Percentiles rank a stretch among this genome's conserved stretches.
Evolutionary conservation across 306 rosid species (phyloP).

Genomic region (Acacia melanoxylon): DNA sequence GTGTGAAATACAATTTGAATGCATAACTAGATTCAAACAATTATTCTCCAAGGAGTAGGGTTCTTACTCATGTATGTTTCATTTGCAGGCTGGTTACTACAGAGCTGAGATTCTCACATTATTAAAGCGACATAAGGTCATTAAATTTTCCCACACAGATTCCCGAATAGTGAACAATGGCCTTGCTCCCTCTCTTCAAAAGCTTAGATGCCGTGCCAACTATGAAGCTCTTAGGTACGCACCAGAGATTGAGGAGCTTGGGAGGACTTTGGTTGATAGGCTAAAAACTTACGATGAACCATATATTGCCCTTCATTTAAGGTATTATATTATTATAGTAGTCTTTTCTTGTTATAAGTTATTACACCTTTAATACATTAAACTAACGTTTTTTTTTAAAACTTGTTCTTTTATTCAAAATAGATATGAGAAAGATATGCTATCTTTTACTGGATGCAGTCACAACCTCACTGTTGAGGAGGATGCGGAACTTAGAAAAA

Average conservation of each 20-base stretch:
- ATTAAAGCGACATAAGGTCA: constrained; percentile 66
- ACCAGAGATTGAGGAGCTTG: constrained; percentile 83
- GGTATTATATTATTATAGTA: constrained; percentile 41
- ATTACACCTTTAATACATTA: background rate
- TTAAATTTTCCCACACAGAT: constrained; percentile 84
- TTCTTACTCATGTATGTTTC: constrained; percentile 39
- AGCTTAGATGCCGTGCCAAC: constrained; percentile 87
- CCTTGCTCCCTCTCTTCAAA: constrained; percentile 81
- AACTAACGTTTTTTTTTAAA: background rate
- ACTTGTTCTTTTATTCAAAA: constrained; percentile 12
- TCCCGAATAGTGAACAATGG: constrained; percentile 90
- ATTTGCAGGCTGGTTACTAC: constrained; percentile 89
- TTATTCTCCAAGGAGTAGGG: constrained; percentile 2
- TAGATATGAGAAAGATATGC: constrained; percentile 99
- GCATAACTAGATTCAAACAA: background rate
- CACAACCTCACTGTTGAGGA: constrained; percentile 81
- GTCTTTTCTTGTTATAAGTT: background rate
- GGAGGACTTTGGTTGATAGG: constrained; percentile 69
- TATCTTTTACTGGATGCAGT: constrained; percentile 96
- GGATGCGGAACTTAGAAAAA: constrained; percentile 66
- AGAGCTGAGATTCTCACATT: constrained; percentile 73
- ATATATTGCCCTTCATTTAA: constrained; percentile 87
- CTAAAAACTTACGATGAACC: constrained; percentile 71
- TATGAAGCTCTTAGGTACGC: constrained; percentile 78
- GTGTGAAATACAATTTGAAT: constrained; percentile 37